phyloP scores from a whole-genome alignment of 768 basidiomycete species.

The Boletus speciosus region DNA sequence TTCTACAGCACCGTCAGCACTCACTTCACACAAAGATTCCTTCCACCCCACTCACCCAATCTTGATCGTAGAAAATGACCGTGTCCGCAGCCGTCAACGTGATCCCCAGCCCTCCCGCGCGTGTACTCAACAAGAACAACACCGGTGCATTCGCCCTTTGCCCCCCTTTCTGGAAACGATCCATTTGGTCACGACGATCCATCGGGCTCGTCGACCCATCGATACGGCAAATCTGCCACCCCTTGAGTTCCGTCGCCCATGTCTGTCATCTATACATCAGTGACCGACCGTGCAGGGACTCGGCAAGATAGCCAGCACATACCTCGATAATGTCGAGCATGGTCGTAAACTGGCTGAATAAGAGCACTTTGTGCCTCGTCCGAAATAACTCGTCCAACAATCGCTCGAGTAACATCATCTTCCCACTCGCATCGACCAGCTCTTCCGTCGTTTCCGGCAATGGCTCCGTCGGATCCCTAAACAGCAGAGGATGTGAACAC shows the following conservation, averaged over 20 bases:
- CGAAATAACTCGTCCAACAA: conserved; percentile 79
- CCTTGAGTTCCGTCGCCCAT: conserved; percentile 87
- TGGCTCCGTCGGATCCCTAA: conserved; percentile 42
- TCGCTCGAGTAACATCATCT: conserved; percentile 95
- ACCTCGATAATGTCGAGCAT: conserved; percentile 97
- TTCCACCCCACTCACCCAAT: conserved; percentile 16
- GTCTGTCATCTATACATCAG: conserved; percentile 6
- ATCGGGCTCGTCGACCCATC: conserved; percentile 84
- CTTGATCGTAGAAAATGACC: conserved; percentile 25
- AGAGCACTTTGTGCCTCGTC: conserved; percentile 77
- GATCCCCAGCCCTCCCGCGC: conserved; percentile 95
- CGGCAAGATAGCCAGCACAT: conserved; percentile 7
- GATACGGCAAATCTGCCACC: conserved; percentile 83
- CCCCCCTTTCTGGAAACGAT: conserved; percentile 73
- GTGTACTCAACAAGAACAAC: conserved; percentile 86
- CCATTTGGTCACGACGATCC: conserved; percentile 83
- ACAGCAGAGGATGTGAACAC: conserved; percentile 89
- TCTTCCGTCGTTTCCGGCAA: conserved; percentile 66
- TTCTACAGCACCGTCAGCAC: conserved; percentile 46
- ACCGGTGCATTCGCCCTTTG: conserved; percentile 58
- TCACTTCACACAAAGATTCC: background rate
- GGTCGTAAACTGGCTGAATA: conserved; percentile 92
- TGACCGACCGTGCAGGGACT: too few relatives aligned
- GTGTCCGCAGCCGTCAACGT: conserved; percentile 75
- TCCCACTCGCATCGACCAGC: conserved; percentile 83